Evolutionary conservation across 2,329 filamentous ascomycete genomes (phyloP).

Genomic region (Trichophyton schoenleinii): DNA sequence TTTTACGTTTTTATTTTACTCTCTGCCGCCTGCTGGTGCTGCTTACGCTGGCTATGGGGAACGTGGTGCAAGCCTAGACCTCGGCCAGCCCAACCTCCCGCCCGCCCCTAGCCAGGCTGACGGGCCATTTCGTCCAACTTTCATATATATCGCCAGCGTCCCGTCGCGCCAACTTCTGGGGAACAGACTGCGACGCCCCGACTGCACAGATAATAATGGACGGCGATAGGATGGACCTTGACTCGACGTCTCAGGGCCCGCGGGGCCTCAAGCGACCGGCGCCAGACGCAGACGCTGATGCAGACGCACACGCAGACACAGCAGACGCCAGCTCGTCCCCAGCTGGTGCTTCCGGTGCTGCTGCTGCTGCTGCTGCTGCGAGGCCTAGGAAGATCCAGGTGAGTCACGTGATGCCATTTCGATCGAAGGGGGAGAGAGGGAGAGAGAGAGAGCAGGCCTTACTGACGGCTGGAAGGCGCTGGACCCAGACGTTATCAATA

Average conservation of each 20-base stretch:
- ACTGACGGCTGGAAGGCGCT: slow-evolving; percentile 50
- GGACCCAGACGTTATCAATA: slow-evolving; percentile 89
- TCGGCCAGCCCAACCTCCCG: slow-evolving; percentile 1
- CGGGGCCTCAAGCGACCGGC: slow-evolving; percentile 40
- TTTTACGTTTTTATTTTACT: not conserved
- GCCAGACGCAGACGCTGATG: slow-evolving; percentile 24
- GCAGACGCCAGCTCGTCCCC: slow-evolving; percentile 18
- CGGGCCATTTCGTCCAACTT: slow-evolving; percentile 1
- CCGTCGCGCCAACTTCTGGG: not conserved
- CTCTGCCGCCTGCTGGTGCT: not conserved
- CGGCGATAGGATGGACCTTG: slow-evolving; percentile 34
- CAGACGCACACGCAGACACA: slow-evolving; percentile 23
- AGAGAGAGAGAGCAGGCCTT: not conserved
- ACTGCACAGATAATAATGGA: slow-evolving; percentile 6
- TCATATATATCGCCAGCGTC: not conserved
- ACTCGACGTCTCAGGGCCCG: slow-evolving; percentile 18
- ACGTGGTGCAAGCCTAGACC: slow-evolving; percentile 4
- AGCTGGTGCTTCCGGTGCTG: not conserved
- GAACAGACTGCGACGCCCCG: not conserved
- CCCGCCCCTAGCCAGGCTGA: slow-evolving; percentile 2
- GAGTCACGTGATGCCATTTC: slow-evolving; percentile 16
- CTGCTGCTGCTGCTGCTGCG: slow-evolving; percentile 12
- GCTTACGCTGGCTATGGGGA: not conserved
- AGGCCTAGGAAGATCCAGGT: slow-evolving; percentile 41
- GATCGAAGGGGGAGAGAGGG: not conserved